These are phyloP conservation scores for Dothistroma pini DNA, from an alignment of 2,329 filamentous ascomycete species.

Conservation along the genomic window DNA sequence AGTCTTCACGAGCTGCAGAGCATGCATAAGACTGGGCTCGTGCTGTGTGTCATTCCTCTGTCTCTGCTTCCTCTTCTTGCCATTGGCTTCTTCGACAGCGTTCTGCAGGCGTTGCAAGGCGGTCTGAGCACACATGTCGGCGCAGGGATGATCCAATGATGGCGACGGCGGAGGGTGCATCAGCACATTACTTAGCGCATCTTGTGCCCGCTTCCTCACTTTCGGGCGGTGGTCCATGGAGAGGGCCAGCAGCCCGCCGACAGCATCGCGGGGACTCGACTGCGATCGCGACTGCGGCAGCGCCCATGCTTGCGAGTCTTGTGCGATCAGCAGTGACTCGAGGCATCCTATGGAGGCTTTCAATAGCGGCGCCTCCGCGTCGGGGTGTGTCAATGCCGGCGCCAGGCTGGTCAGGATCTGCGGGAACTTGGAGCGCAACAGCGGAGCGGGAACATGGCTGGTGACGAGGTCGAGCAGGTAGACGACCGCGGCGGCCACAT, in stretches of 20 bases:
- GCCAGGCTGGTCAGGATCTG: constrained; percentile 86
- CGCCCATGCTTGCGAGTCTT: constrained; percentile 85
- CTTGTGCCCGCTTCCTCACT: constrained; percentile 87
- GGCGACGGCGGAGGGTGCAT: constrained; percentile 85
- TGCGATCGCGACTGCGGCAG: constrained; percentile 65
- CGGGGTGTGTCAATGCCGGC: constrained; percentile 72
- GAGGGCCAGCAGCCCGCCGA: constrained; percentile 79
- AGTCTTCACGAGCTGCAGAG: constrained; percentile 86
- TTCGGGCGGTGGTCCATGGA: constrained; percentile 87
- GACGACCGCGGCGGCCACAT: constrained; percentile 79
- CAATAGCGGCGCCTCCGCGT: constrained; percentile 82
- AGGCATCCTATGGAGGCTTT: constrained; percentile 87
- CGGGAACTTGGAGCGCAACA: constrained; percentile 91
- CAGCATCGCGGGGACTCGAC: constrained; percentile 79
- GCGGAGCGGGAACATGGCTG: constrained; percentile 74
- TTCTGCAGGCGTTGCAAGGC: constrained; percentile 77
- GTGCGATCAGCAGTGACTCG: constrained; percentile 83
- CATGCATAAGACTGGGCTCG: constrained; percentile 76
- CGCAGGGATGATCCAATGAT: constrained; percentile 87
- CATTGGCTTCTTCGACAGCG: constrained; percentile 67
- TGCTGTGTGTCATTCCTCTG: constrained; percentile 55
- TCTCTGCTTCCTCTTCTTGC: constrained; percentile 60
- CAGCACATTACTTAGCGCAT: constrained; percentile 79
- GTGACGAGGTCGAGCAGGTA: constrained; percentile 95
- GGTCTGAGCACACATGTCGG: constrained; percentile 93